Percentiles rank a stretch among this genome's conserved stretches.
phyloP scores from a whole-genome alignment of 2,329 filamentous ascomycete genomes.

The Penicillium paneum region DNA sequence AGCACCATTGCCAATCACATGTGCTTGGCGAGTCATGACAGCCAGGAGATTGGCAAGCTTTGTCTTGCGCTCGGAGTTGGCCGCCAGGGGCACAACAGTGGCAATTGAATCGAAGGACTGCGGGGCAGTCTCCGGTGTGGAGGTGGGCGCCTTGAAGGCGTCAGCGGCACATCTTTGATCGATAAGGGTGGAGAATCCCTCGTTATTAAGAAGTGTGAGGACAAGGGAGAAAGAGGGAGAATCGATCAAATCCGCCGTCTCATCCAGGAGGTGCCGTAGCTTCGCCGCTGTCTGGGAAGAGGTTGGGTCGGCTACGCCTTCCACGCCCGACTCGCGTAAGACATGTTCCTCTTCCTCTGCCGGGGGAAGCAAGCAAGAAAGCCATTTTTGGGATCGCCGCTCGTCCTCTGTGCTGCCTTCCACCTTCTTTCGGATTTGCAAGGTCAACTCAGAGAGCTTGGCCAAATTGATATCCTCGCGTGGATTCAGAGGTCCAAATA shows the following conservation, averaged over 20 bases:
- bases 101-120: conserved; percentile 43
- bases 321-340: conserved; percentile 79
- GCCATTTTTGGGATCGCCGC: conserved; percentile 66
- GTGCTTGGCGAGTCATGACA: conserved; percentile 84
- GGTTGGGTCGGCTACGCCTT: conserved; percentile 39
- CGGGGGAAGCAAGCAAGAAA: conserved; percentile 78
- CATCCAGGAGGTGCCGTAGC: conserved; percentile 82
- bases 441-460: conserved; percentile 72
- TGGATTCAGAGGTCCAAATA: conserved; percentile 85
- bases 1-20: conserved; percentile 73
- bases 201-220: conserved; percentile 78
- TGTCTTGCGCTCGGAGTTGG: conserved; percentile 49
- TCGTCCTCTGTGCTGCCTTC: conserved; percentile 70
- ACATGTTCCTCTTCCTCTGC: conserved; percentile 76
- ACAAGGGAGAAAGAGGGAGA: conserved; percentile 88
- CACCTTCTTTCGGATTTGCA: conserved; percentile 78
- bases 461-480: conserved; percentile 83
- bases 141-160: conserved; percentile 62
- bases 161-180: conserved; percentile 76
- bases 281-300: conserved; percentile 44
- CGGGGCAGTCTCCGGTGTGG: conserved; percentile 44
- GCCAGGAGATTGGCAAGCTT: conserved; percentile 89
- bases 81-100: conserved; percentile 37
- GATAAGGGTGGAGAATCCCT: conserved; percentile 78
- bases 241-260: conserved; percentile 93